Conservation (phyloP, 805 yeast species). For the Ogataea dorogensis region DNA sequence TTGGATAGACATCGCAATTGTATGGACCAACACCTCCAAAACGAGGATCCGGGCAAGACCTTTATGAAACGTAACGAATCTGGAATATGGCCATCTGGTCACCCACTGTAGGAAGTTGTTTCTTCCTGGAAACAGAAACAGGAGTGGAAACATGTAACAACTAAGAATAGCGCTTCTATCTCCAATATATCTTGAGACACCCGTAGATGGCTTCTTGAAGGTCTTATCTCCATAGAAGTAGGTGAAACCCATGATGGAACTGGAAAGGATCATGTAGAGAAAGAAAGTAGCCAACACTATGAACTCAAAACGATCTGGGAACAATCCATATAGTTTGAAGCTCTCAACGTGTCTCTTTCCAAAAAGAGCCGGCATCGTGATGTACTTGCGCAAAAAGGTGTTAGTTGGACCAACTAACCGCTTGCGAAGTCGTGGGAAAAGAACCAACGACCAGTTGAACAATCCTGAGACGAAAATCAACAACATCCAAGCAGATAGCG, state of each 20-base stretch:
- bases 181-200: constrained; percentile 38
- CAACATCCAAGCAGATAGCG: constrained; percentile 49
- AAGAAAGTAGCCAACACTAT: constrained; percentile 42
- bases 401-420: constrained; percentile 30
- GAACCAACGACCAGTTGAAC: constrained; percentile 39
- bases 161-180: constrained; percentile 54
- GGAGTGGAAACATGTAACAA: constrained; percentile 47
- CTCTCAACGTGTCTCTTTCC: constrained; percentile 24
- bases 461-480: constrained; percentile 42
- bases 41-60: constrained; percentile 50
- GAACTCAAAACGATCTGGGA: constrained; percentile 55
- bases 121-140: constrained; percentile 59
- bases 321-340: constrained; percentile 27
- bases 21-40: constrained; percentile 46
- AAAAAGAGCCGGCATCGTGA: constrained; percentile 25
- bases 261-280: constrained; percentile 21
- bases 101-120: constrained; percentile 60
- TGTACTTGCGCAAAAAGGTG: constrained; percentile 28
- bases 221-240: constrained; percentile 25
- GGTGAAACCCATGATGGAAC: constrained; percentile 24
- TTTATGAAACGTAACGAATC: constrained; percentile 58
- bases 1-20: constrained; percentile 30
- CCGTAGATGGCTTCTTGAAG: constrained; percentile 21
- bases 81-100: constrained; percentile 55
- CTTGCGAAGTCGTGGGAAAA: constrained; percentile 39